phyloP scores from a whole-genome alignment of 225 moss, liverwort and hornwort species.

The Anthoceros angustus region DNA sequence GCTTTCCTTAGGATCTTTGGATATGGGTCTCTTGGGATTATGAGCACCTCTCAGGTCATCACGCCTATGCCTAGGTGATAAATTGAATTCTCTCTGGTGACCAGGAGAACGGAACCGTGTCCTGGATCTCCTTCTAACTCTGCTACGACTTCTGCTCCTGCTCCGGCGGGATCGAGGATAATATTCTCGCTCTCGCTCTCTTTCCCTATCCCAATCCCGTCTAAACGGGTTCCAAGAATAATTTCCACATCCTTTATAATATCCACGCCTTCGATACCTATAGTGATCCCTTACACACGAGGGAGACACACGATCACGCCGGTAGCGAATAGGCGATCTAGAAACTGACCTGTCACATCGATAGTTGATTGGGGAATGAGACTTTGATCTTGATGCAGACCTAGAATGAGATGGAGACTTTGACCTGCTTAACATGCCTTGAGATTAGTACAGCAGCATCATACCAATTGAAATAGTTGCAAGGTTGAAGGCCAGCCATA shows the following conservation, averaged over 20 bases:
- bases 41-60: constrained; percentile 28
- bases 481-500: no score
- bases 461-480: no score
- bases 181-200: constrained; percentile 30
- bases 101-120: constrained; percentile 36
- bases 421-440: constrained; percentile 33
- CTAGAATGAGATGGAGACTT: constrained; percentile 38
- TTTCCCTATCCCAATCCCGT: constrained; percentile 51
- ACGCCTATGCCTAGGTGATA: constrained; percentile 24
- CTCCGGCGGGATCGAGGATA: constrained; percentile 35
- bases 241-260: constrained; percentile 50
- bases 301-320: constrained; percentile 49
- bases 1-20: constrained; percentile 26
- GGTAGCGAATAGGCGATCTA: constrained; percentile 59
- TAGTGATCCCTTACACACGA: constrained; percentile 50
- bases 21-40: constrained; percentile 28
- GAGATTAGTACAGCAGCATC: constrained; percentile 12
- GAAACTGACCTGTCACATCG: constrained; percentile 41
- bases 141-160: constrained; percentile 56
- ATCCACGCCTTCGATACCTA: constrained; percentile 44
- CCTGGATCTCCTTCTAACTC: constrained; percentile 30
- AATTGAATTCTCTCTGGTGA: constrained; percentile 27
- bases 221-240: constrained; percentile 41
- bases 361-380: constrained; percentile 43
- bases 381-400: constrained; percentile 59